Conservation (phyloP, 2,329 filamentous ascomycete genomes). For the Trichoderma harzianum region DNA sequence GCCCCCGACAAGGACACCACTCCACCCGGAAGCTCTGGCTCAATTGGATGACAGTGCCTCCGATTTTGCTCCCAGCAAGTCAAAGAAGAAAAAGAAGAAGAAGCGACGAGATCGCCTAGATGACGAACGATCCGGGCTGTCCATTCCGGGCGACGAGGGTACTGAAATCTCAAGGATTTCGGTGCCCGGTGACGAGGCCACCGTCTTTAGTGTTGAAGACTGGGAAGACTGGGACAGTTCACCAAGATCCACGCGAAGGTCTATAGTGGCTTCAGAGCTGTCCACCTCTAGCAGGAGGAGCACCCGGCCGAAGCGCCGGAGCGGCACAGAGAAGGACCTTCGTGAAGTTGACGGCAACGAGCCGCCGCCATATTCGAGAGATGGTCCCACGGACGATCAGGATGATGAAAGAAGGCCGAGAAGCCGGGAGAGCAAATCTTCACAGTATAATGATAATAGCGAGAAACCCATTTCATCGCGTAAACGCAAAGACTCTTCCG, state of each 20-base stretch:
- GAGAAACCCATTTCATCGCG: conserved; percentile 40
- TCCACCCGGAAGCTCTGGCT: neutral
- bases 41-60: conserved; percentile 6
- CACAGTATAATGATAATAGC: conserved; percentile 42
- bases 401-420: conserved; percentile 34
- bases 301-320: conserved; percentile 39
- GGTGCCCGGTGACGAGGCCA: conserved; percentile 4
- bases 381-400: conserved; percentile 42
- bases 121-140: conserved; percentile 30
- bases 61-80: neutral
- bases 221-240: conserved; percentile 17
- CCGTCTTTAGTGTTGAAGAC: conserved; percentile 13
- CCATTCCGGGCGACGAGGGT: conserved; percentile 1
- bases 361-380: conserved; percentile 27
- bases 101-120: conserved; percentile 15
- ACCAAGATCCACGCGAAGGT: conserved; percentile 6
- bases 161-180: conserved; percentile 11
- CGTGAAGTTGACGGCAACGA: conserved; percentile 35
- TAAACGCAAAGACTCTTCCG: conserved; percentile 36
- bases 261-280: conserved; percentile 36
- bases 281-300: conserved; percentile 39
- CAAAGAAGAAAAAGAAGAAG: conserved; percentile 16
- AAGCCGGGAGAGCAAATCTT: conserved; percentile 27
- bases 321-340: conserved; percentile 35
- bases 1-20: neutral